These are phyloP conservation scores for Wickerhamiella infanticola DNA, from an alignment of 1,139 yeast genomes.

Conservation along the genomic window DNA sequence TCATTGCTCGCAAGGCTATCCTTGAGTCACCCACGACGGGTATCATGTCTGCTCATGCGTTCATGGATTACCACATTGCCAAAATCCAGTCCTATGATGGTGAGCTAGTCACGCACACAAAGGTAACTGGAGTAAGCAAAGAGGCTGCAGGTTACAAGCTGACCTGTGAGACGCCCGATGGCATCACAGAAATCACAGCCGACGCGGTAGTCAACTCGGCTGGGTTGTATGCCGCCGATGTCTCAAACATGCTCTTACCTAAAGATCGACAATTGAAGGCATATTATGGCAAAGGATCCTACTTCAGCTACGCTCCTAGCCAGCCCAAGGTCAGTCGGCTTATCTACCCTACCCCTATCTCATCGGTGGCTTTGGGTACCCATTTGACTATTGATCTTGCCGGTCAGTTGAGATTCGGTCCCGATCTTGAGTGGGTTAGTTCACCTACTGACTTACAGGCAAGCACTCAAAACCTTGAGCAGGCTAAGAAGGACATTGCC, in stretches of 20 bases:
- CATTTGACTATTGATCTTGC: slow-evolving; percentile 75
- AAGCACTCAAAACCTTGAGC: slow-evolving; percentile 31
- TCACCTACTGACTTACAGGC: slow-evolving; percentile 25
- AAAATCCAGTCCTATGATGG: slow-evolving; percentile 42
- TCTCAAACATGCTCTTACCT: slow-evolving; percentile 59
- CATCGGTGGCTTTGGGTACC: slow-evolving; percentile 66
- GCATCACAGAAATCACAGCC: slow-evolving; percentile 33
- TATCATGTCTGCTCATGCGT: slow-evolving; percentile 65
- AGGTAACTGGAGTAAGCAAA: slow-evolving; percentile 33
- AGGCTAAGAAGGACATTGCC: slow-evolving; percentile 43
- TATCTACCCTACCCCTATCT: slow-evolving; percentile 70
- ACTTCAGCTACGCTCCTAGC: slow-evolving; percentile 41
- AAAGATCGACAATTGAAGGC: slow-evolving; percentile 40
- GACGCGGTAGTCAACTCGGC: slow-evolving; percentile 59
- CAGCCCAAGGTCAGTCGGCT: slow-evolving; percentile 29
- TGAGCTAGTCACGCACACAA: slow-evolving; percentile 47
- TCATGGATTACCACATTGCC: slow-evolving; percentile 44
- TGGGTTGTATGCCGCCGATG: slow-evolving; percentile 55
- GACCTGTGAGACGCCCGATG: slow-evolving; percentile 18
- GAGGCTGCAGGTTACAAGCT: slow-evolving; percentile 18
- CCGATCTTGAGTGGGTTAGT: slow-evolving; percentile 73
- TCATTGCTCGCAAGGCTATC: slow-evolving; percentile 45
- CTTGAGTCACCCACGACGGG: slow-evolving; percentile 77
- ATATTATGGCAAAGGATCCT: slow-evolving; percentile 72
- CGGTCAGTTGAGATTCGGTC: slow-evolving; percentile 72